Conservation (phyloP, 2,329 filamentous ascomycete species). For the Zarea fungicola region DNA sequence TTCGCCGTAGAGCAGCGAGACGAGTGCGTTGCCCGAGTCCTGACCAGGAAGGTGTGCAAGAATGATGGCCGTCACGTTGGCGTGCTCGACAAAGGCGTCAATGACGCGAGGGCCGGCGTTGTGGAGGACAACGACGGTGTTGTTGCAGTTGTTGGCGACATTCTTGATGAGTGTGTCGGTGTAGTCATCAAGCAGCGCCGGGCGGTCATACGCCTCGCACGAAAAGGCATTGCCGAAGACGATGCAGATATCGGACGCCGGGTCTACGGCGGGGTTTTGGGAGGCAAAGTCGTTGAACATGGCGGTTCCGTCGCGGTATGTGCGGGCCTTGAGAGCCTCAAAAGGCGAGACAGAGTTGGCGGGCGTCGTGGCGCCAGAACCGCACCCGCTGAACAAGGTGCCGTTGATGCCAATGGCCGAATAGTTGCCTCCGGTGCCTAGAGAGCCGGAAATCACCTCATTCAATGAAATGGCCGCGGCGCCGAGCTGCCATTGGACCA, state of each 20-base stretch:
- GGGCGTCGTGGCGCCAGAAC: conserved; percentile 43
- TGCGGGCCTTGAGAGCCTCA: conserved; percentile 48
- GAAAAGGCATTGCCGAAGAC: conserved; percentile 64
- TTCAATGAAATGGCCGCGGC: conserved; percentile 31
- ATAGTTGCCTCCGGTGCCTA: conserved; percentile 15
- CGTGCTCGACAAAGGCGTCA: conserved; percentile 56
- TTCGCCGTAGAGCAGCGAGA: conserved; percentile 53
- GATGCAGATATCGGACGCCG: conserved; percentile 57
- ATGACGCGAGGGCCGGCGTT: conserved; percentile 58
- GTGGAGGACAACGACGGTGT: conserved; percentile 61
- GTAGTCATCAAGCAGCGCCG: conserved; percentile 59
- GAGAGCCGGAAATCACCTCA: conserved; percentile 26
- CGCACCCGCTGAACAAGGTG: conserved; percentile 36
- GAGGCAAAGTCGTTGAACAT: conserved; percentile 55
- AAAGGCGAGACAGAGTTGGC: conserved; percentile 47
- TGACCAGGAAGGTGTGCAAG: conserved; percentile 62
- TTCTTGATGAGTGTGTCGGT: conserved; percentile 52
- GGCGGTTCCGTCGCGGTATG: conserved; percentile 49
- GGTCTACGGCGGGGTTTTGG: conserved; percentile 42
- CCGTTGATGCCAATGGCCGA: conserved; percentile 42
- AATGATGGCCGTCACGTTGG: conserved; percentile 59
- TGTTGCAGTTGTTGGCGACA: conserved; percentile 54
- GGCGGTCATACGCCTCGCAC: conserved; percentile 64
- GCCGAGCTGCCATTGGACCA: conserved; percentile 34
- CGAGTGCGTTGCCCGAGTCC: conserved; percentile 52